These are phyloP conservation scores for Ceratobasidium theobromae DNA, from an alignment of 1,284 basidiomycete species.

Conservation along the genomic window DNA sequence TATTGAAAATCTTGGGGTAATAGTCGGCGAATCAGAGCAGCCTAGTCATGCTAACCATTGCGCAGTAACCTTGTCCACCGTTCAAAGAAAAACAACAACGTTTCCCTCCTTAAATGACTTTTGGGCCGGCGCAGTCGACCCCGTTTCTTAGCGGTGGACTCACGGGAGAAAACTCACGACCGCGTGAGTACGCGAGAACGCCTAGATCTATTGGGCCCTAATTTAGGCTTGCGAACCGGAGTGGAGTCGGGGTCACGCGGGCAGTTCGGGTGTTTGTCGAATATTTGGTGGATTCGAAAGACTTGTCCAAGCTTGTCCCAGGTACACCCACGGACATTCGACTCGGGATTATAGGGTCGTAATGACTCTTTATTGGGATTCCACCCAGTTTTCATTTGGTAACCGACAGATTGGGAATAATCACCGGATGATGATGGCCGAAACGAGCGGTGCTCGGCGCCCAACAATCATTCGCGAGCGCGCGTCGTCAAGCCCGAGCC, in stretches of 20 bases:
- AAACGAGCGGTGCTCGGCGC: not conserved
- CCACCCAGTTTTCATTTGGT: not conserved
- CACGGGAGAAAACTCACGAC: not conserved
- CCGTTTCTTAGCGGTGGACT: not conserved
- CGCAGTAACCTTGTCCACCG: too few species aligned
- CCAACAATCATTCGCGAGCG: not conserved
- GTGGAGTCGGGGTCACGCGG: constrained; percentile 1
- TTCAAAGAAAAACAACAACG: too few species aligned
- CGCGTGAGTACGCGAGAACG: not conserved
- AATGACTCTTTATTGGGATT: too few species aligned
- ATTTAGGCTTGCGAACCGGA: not conserved
- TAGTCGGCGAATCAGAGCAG: too few species aligned
- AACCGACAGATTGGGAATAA: not conserved
- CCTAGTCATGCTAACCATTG: too few species aligned
- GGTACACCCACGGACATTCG: not conserved
- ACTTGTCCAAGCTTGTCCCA: not conserved
- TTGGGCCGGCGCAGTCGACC: not conserved
- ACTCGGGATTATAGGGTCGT: too few species aligned
- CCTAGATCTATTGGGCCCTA: not conserved
- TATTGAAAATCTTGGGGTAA: too few species aligned
- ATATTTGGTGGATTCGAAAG: not conserved
- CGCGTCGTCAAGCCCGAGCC: not conserved
- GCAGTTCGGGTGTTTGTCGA: not conserved
- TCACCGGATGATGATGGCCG: not conserved
- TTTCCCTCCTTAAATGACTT: not conserved